Evolutionary conservation across 163 green algal genomes (phyloP), one percentile per base, ranked within the genome.

Genomic region (Chlamydomonas reinhardtii): DNA sequence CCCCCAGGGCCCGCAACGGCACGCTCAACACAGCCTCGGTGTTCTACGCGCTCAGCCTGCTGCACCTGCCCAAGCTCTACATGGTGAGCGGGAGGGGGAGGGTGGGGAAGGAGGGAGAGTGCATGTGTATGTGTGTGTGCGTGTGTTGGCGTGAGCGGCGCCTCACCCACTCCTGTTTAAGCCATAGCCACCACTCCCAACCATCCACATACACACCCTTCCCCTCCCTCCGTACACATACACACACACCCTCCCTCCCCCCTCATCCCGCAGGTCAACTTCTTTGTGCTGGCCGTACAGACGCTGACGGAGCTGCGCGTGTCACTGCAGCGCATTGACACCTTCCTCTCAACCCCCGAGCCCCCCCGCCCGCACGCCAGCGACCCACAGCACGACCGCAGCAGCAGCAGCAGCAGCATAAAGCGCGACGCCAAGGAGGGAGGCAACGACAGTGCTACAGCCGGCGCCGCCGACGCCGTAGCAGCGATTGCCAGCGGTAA

Each of bases 271-370:
- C 80, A 86, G 80, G 80, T 86, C 27, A 79, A 76, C 27, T 91
- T 82, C 32, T 83, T 83, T 24, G 39, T 74, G 66, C 89, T 85
- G 87, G 91, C 82, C 27, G 76, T 96, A 16, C 93, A 96, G 69
- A 89, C 82, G n/a, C 35, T 94, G 24, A 92, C 89, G 4, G 95
- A 97, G 90, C 90, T 95, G 48, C 83, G 86, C 8, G 82, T 97
- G 9, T 92, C 89, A 0, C 78, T 97, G 78, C 79, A 88, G 48
- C 91, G 95, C 54, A 89, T 97, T 39, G 94, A 93, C 71, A 83
- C 78, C 32, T 97, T 97, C 84, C 91, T 97, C 24, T 82, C 74
- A 11, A 89, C 94, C 43, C 91, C 89, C 17, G 95, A 97, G 85
- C 94, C 95, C 6, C 89, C 93, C 9, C 81, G 88, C n/a, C 91